phyloP scores from a whole-genome alignment of 2,329 filamentous ascomycete genomes.

The Pseudocercospora pini-densiflorae region DNA sequence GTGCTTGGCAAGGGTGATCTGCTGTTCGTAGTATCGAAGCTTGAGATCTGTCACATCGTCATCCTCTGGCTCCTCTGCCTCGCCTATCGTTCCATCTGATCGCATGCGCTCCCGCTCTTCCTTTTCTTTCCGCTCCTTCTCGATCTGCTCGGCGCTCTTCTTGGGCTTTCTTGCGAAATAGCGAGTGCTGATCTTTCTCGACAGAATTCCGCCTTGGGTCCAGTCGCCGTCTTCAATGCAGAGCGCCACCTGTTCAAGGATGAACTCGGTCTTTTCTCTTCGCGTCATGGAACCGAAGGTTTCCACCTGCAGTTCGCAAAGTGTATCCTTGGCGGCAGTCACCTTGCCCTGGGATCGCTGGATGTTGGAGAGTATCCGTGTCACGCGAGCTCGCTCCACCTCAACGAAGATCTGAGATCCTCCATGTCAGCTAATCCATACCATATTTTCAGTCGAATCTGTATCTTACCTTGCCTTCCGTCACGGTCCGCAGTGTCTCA shows the following conservation, averaged over 20 bases:
- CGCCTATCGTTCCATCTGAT: constrained; percentile 53
- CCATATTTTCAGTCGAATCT: not conserved
- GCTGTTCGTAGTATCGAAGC: constrained; percentile 94
- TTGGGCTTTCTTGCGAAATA: constrained; percentile 90
- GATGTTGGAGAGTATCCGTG: constrained; percentile 93
- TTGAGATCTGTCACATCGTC: constrained; percentile 97
- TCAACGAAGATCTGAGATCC: constrained; percentile 85
- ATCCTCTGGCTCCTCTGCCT: constrained; percentile 76
- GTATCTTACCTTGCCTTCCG: constrained; percentile 80
- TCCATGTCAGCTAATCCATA: constrained; percentile 11
- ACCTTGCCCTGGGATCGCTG: constrained; percentile 95
- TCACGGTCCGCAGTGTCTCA: constrained; percentile 92
- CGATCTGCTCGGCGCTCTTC: constrained; percentile 85
- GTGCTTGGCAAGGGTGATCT: constrained; percentile 93
- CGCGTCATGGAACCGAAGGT: constrained; percentile 98
- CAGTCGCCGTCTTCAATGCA: constrained; percentile 97
- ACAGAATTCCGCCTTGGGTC: constrained; percentile 92
- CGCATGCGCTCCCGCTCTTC: constrained; percentile 82
- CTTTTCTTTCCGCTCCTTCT: constrained; percentile 86
- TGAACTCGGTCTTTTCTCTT: constrained; percentile 98
- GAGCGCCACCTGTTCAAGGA: constrained; percentile 88
- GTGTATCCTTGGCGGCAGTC: constrained; percentile 84
- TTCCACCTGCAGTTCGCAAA: constrained; percentile 98
- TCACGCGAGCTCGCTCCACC: constrained; percentile 94
- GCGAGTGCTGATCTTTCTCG: constrained; percentile 93